phyloP scores from a whole-genome alignment of 257 asterid genomes.

The Striga asiatica region DNA sequence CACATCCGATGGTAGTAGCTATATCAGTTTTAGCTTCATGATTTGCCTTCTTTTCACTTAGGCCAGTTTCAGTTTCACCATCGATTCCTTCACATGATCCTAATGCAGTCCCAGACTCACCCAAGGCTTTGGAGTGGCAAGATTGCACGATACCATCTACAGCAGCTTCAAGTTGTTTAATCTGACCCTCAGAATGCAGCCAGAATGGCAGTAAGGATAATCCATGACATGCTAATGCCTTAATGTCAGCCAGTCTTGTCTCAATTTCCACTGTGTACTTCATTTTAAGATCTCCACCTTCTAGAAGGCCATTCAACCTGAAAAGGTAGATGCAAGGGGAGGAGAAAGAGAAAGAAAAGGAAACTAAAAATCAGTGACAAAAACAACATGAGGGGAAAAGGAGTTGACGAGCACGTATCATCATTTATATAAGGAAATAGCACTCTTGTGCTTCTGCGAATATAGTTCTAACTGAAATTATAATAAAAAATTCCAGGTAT shows the following conservation, averaged over 20 bases:
- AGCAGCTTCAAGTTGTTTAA: slow-evolving; percentile 47
- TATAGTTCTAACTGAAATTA: background rate
- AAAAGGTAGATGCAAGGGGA: background rate
- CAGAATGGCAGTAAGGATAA: slow-evolving; percentile 66
- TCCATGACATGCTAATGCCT: slow-evolving; percentile 57
- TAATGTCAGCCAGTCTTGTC: slow-evolving; percentile 66
- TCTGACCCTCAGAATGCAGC: slow-evolving; percentile 58
- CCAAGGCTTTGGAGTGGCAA: slow-evolving; percentile 20
- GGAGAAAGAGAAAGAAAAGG: background rate
- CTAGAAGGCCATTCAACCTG: slow-evolving; percentile 38
- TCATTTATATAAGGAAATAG: slow-evolving; percentile 1
- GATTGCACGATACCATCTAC: slow-evolving; percentile 24
- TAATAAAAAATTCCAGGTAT: background rate
- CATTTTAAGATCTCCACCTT: slow-evolving; percentile 27
- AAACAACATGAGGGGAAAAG: background rate
- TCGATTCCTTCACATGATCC: slow-evolving; percentile 21
- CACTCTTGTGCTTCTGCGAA: background rate
- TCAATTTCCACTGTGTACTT: slow-evolving; percentile 53
- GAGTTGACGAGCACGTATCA: background rate
- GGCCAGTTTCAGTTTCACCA: slow-evolving; percentile 20
- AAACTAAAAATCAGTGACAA: slow-evolving; percentile 9
- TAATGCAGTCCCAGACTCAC: slow-evolving; percentile 27
- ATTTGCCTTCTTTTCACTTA: slow-evolving; percentile 20
- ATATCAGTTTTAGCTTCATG: slow-evolving; percentile 23
- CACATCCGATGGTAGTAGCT: slow-evolving; percentile 18